Conservation (phyloP, 306 rosid species). For the Mucuna pruriens region DNA sequence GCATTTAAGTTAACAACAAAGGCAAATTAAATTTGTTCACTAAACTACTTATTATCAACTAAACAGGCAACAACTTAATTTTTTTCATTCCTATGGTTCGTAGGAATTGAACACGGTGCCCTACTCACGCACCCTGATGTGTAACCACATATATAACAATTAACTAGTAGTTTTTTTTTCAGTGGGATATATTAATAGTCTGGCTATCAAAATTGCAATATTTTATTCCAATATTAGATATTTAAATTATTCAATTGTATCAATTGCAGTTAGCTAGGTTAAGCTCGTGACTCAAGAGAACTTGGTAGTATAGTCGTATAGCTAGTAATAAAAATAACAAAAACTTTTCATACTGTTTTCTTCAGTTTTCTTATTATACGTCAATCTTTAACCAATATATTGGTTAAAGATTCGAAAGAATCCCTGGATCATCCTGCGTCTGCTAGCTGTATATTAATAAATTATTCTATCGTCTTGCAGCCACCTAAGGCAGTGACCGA, state of each 20-base stretch:
- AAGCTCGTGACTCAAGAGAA: background rate
- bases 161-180: too few species aligned
- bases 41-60: too few species aligned
- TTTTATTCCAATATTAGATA: background rate
- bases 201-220: background rate
- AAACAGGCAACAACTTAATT: too few species aligned
- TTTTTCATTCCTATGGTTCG: too few species aligned
- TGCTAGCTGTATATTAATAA: background rate
- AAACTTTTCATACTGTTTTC: background rate
- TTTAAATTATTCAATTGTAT: background rate
- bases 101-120: too few species aligned
- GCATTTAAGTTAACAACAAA: too few species aligned
- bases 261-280: background rate
- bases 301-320: background rate
- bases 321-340: background rate
- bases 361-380: background rate
- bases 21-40: too few species aligned
- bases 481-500: background rate
- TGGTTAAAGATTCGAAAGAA: background rate
- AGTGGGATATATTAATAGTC: too few species aligned
- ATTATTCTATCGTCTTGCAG: background rate
- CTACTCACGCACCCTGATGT: too few species aligned
- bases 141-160: too few species aligned
- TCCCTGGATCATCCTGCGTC: background rate
- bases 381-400: background rate